Conservation (phyloP, 371 early-diverging fungal species). For the Mortierella sp. region DNA sequence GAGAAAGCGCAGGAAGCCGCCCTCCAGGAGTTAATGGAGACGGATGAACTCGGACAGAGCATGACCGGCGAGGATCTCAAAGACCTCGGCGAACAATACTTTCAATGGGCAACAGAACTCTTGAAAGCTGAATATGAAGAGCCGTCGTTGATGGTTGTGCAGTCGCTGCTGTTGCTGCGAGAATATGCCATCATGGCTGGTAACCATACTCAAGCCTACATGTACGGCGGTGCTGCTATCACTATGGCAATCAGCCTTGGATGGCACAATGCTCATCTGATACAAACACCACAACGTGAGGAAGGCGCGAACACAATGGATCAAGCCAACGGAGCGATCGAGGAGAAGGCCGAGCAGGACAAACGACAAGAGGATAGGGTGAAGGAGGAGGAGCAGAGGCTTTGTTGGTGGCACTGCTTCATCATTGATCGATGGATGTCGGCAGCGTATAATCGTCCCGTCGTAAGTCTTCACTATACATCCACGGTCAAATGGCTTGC, state of each 20-base stretch:
- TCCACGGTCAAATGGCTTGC: no score
- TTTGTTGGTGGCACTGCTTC: slow-evolving; percentile 54
- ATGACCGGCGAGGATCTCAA: slow-evolving; percentile 17
- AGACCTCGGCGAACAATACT: slow-evolving; percentile 50
- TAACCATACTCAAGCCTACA: slow-evolving; percentile 42
- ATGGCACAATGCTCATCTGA: slow-evolving; percentile 35
- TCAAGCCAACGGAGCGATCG: not conserved
- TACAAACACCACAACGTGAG: slow-evolving; percentile 8
- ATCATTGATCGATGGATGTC: slow-evolving; percentile 54
- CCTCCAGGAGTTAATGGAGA: slow-evolving; percentile 34
- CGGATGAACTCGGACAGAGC: slow-evolving; percentile 23
- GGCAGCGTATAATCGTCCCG: slow-evolving; percentile 33
- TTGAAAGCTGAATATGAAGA: slow-evolving; percentile 37
- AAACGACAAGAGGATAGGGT: slow-evolving; percentile 13
- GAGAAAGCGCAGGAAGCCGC: slow-evolving; percentile 16
- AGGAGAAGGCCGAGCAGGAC: slow-evolving; percentile 5
- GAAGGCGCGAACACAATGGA: not conserved
- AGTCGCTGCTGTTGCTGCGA: slow-evolving; percentile 37
- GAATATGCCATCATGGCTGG: slow-evolving; percentile 54
- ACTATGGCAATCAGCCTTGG: slow-evolving; percentile 53
- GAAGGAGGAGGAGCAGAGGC: slow-evolving; percentile 35
- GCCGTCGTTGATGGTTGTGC: slow-evolving; percentile 37
- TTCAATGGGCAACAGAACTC: slow-evolving; percentile 47
- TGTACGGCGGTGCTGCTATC: slow-evolving; percentile 48
- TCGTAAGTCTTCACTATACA: slow-evolving; percentile 13